Conservation (phyloP, 1,284 basidiomycete species). For the Papiliotrema terrestris region DNA sequence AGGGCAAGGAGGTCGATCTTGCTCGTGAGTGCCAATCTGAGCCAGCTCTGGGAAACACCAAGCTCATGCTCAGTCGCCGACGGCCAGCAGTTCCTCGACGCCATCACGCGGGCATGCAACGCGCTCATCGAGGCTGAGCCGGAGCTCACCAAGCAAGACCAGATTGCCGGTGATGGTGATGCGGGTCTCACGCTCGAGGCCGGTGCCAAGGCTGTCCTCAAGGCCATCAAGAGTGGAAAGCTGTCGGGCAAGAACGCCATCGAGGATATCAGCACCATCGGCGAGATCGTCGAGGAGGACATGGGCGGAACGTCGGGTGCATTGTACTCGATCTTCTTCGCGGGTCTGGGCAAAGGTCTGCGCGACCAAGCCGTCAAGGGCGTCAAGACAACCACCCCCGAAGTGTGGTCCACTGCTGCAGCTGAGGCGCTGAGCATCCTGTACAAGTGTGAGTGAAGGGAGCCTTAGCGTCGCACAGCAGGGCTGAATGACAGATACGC, state of each 20-base stretch:
- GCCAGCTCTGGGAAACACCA: background rate
- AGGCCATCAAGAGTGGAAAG: conserved; percentile 45
- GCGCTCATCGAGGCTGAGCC: conserved; percentile 73
- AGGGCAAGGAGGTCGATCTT: conserved; percentile 31
- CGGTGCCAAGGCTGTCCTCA: conserved; percentile 55
- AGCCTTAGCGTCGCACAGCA: background rate
- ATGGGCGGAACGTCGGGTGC: conserved; percentile 95
- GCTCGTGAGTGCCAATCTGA: conserved; percentile 31
- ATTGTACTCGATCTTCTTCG: conserved; percentile 89
- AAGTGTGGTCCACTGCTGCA: conserved; percentile 64
- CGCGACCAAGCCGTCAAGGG: conserved; percentile 21
- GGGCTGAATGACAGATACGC: conserved; percentile 56
- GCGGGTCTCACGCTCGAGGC: conserved; percentile 82
- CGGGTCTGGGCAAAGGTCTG: conserved; percentile 57
- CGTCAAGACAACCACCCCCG: conserved; percentile 46
- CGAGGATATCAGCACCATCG: conserved; percentile 62
- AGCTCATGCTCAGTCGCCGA: conserved; percentile 20
- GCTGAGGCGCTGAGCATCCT: conserved; percentile 64
- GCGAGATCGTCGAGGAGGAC: conserved; percentile 63
- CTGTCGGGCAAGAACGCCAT: conserved; percentile 64
- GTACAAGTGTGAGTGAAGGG: conserved; percentile 58
- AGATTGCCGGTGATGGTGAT: conserved; percentile 56
- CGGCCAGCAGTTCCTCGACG: conserved; percentile 30
- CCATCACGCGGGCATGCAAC: conserved; percentile 63
- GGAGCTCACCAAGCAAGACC: conserved; percentile 85